These are phyloP conservation scores for Ophiostoma tasmaniense DNA, from an alignment of 2,329 filamentous ascomycete species.

Conservation along the genomic window DNA sequence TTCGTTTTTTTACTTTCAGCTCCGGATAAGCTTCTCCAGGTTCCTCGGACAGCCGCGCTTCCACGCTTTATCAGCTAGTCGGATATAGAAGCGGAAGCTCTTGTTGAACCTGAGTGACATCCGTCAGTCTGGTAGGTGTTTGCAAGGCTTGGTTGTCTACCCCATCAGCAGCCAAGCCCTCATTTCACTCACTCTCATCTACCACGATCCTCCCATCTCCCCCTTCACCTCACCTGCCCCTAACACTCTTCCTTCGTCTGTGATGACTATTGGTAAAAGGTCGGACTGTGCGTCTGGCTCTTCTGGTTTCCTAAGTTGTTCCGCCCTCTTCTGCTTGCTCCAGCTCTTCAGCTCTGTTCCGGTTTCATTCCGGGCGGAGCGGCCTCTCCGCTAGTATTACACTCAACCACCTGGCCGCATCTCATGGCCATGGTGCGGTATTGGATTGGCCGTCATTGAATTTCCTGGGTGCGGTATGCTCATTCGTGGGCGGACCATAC, in stretches of 20 bases:
- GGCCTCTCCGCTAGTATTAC: not conserved
- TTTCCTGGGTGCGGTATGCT: not conserved
- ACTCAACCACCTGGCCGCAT: constrained; percentile 1
- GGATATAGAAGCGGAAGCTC: not conserved
- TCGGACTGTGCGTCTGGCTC: constrained; percentile 30
- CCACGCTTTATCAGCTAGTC: not conserved
- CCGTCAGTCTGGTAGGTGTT: not conserved
- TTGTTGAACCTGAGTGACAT: not conserved
- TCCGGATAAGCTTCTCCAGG: no score
- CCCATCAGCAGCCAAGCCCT: not conserved
- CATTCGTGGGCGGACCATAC: not conserved
- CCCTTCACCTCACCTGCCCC: not conserved
- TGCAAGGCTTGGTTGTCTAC: not conserved
- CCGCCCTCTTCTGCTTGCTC: constrained; percentile 6
- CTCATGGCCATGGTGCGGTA: constrained; percentile 15
- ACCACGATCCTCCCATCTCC: not conserved
- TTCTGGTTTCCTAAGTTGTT: constrained; percentile 29
- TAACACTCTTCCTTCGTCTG: constrained; percentile 25
- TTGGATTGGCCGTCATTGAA: constrained; percentile 13
- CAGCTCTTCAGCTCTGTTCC: constrained; percentile 10
- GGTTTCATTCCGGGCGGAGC: not conserved
- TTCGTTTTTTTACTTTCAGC: not conserved
- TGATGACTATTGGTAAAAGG: constrained; percentile 44
- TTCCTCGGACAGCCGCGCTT: not conserved
- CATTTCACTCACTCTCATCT: not conserved